A percentile compares a stretch with the other conserved stretches of the same genome.
Conservation (phyloP, 202 grass and related monocot genomes). For the Eragrostis tef region DNA sequence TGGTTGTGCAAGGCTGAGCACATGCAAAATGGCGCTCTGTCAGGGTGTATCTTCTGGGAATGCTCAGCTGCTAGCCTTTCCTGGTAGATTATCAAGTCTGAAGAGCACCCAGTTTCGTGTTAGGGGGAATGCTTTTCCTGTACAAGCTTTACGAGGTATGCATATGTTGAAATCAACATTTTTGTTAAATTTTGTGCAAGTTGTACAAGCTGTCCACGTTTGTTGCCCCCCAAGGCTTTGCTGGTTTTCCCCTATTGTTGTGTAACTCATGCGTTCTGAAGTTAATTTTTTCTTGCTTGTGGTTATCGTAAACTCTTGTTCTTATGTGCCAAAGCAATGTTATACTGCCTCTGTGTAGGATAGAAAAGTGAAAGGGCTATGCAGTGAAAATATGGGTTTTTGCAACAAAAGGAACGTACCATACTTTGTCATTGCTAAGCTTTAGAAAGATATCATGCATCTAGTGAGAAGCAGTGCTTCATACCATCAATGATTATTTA, state of each 20-base stretch:
- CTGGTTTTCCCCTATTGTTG: too few relatives aligned
- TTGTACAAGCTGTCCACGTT: background rate
- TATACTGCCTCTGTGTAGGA: constrained; percentile 14
- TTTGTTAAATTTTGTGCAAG: background rate
- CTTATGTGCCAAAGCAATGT: background rate
- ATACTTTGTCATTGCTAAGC: background rate
- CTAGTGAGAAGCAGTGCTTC: background rate
- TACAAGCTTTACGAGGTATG: constrained; percentile 44
- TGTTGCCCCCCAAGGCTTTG: background rate
- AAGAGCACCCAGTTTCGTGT: background rate
- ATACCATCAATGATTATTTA: background rate
- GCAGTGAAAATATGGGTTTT: background rate
- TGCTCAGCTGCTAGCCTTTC: constrained; percentile 56
- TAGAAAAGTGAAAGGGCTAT: background rate
- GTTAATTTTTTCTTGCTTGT: too few relatives aligned
- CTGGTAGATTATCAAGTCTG: constrained; percentile 36
- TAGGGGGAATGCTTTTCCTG: constrained; percentile 15
- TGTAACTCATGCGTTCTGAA: too few relatives aligned
- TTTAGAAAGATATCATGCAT: constrained; percentile 3
- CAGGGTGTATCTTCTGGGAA: constrained; percentile 49
- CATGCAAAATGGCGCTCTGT: constrained; percentile 49
- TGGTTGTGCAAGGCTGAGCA: background rate
- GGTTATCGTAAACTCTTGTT: too few relatives aligned
- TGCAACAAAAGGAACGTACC: background rate
- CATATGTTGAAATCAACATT: background rate